Evolutionary conservation across 2,329 filamentous ascomycete species (phyloP).

Genomic region (Lecanicillium sp.): DNA sequence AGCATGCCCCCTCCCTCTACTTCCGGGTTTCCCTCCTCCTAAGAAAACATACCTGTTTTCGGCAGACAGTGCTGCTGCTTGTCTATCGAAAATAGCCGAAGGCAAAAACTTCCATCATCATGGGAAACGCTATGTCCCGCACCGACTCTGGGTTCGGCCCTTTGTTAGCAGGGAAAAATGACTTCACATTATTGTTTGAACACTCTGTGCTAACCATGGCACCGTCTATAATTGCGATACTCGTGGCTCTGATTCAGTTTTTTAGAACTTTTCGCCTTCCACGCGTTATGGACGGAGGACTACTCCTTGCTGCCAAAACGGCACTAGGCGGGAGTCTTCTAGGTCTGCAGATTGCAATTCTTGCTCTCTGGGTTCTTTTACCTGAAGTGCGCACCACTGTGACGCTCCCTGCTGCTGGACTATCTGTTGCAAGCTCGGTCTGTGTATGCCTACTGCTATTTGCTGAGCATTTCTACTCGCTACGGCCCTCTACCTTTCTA

Average conservation of each 20-base stretch:
- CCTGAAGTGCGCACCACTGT: constrained; percentile 11
- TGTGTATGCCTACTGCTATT: constrained; percentile 21
- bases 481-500: constrained; percentile 23
- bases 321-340: not conserved
- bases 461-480: constrained; percentile 23
- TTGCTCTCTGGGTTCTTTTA: constrained; percentile 18
- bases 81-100: no score
- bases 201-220: constrained; percentile 6
- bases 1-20: no score
- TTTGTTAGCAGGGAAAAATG: constrained; percentile 3
- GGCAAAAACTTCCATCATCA: no score
- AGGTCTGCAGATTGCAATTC: constrained; percentile 15
- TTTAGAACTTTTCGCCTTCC: no score
- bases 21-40: no score
- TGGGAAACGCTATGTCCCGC: no score
- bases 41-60: no score
- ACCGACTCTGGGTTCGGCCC: constrained; percentile 2
- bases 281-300: no score
- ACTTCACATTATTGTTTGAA: constrained; percentile 7
- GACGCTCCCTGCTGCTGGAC: constrained; percentile 19
- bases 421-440: constrained; percentile 19
- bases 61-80: no score
- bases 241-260: no score
- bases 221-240: constrained; percentile 1
- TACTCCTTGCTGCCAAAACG: constrained; percentile 16